Percentiles rank a stretch among this genome's conserved stretches.
These are phyloP conservation scores for Populus hybrid DNA, from an alignment of 441 rosid species.

Conservation along the genomic window DNA sequence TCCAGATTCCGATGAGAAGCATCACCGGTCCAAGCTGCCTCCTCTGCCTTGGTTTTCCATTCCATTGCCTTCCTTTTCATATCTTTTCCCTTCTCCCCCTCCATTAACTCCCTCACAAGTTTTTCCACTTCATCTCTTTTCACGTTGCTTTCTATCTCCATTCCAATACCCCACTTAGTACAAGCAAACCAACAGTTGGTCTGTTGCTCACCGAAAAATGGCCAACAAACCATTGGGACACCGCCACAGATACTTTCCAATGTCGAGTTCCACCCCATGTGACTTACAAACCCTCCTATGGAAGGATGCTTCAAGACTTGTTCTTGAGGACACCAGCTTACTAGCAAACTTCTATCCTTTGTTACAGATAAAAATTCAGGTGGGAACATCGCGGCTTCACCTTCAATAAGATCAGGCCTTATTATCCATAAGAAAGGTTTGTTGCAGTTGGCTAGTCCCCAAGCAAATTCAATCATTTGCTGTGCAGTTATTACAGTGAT, in stretches of 20 bases:
- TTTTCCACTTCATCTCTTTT: slow-evolving; percentile 24
- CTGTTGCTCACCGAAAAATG: slow-evolving; percentile 7
- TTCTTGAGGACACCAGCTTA: slow-evolving; percentile 21
- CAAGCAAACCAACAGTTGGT: slow-evolving; percentile 10
- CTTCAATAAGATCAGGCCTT: slow-evolving; percentile 14
- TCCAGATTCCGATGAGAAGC: slow-evolving; percentile 12
- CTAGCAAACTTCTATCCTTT: slow-evolving; percentile 6
- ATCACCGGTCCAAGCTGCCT: slow-evolving; percentile 14
- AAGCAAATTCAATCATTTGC: slow-evolving; percentile 14
- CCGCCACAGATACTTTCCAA: slow-evolving; percentile 12
- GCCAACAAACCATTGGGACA: slow-evolving; percentile 17
- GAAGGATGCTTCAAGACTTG: slow-evolving; percentile 16
- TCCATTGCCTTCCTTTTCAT: slow-evolving; percentile 27
- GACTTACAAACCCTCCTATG: slow-evolving; percentile 21
- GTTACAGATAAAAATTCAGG: slow-evolving; percentile 1
- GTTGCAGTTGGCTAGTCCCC: slow-evolving; percentile 17
- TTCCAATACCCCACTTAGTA: slow-evolving; percentile 13
- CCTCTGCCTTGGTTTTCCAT: slow-evolving; percentile 21
- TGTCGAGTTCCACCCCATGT: slow-evolving; percentile 24
- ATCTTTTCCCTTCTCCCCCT: slow-evolving; percentile 20
- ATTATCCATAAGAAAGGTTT: slow-evolving; percentile 14
- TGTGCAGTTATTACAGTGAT: slow-evolving; percentile 9
- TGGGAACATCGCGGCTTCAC: slow-evolving; percentile 5
- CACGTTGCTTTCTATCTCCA: slow-evolving; percentile 7
- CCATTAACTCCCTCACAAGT: slow-evolving; percentile 23